phyloP scores from a whole-genome alignment of 1,284 basidiomycete species.

The Athelia sp. region DNA sequence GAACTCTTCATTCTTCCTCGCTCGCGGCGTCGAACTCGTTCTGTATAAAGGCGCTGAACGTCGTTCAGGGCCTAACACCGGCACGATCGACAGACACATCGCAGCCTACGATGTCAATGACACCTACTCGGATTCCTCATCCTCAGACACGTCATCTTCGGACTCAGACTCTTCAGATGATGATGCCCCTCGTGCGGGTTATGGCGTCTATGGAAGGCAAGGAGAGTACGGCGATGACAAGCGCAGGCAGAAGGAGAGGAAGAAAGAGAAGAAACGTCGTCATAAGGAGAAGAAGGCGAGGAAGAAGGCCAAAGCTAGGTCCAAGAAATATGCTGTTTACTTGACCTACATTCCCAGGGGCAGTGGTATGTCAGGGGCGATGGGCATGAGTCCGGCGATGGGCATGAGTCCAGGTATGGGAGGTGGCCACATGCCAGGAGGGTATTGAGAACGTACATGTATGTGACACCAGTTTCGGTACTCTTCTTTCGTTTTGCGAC shows the following conservation, averaged over 20 bases:
- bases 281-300: slow-evolving; percentile 59
- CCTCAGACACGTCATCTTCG: slow-evolving; percentile 29
- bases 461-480: too few relatives aligned
- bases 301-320: slow-evolving; percentile 51
- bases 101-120: slow-evolving; percentile 41
- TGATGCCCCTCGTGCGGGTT: slow-evolving; percentile 22
- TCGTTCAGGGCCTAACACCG: slow-evolving; percentile 55
- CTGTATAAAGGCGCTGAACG: slow-evolving; percentile 73
- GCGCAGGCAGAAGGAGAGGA: slow-evolving; percentile 44
- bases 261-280: slow-evolving; percentile 52
- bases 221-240: slow-evolving; percentile 43
- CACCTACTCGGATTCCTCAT: slow-evolving; percentile 32
- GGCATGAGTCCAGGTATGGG: not conserved
- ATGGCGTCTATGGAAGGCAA: slow-evolving; percentile 30
- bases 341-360: slow-evolving; percentile 39
- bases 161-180: slow-evolving; percentile 38
- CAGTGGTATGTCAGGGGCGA: not conserved
- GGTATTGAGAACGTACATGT: too few relatives aligned
- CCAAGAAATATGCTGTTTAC: slow-evolving; percentile 59
- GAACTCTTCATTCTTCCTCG: slow-evolving; percentile 69
- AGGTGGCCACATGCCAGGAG: slow-evolving; percentile 3
- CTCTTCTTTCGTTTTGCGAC: too few relatives aligned
- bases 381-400: not conserved
- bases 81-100: slow-evolving; percentile 48
- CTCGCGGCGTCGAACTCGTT: slow-evolving; percentile 66